phyloP scores from a whole-genome alignment of 164 flowering plant genomes.

The Dillenia turbinata region DNA sequence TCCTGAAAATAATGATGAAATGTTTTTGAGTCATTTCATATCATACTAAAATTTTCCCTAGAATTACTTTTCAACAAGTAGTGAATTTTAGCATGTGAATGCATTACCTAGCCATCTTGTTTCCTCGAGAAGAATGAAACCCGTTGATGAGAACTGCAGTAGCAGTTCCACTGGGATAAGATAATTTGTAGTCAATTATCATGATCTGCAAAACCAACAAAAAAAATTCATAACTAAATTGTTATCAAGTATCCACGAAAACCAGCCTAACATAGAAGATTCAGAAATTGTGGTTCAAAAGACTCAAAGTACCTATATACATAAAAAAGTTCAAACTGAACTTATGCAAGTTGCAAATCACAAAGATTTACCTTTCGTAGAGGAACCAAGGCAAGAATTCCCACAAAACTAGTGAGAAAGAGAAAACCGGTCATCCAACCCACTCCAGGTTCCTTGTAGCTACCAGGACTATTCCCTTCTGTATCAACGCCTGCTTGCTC shows the following conservation, averaged over 20 bases:
- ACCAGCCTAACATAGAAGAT: too few relatives aligned
- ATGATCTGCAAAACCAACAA: conserved; percentile 34
- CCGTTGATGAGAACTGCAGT: conserved; percentile 67
- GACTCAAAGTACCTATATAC: too few relatives aligned
- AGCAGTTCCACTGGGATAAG: conserved; percentile 71
- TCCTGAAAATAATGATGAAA: conserved; percentile 26
- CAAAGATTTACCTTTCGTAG: conserved; percentile 47
- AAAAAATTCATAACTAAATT: too few relatives aligned
- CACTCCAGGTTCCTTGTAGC: conserved; percentile 45
- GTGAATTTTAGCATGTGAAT: neutral
- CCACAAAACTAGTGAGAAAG: conserved; percentile 54
- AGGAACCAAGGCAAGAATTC: conserved; percentile 60
- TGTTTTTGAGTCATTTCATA: too few relatives aligned
- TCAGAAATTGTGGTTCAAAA: too few relatives aligned
- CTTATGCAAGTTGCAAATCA: too few relatives aligned
- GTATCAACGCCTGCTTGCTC: conserved; percentile 54
- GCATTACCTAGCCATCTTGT: conserved; percentile 43
- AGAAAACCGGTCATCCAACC: conserved; percentile 69
- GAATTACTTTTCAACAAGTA: too few relatives aligned
- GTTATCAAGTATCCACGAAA: too few relatives aligned
- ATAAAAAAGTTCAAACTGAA: too few relatives aligned
- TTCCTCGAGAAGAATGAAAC: conserved; percentile 58
- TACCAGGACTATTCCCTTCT: conserved; percentile 46
- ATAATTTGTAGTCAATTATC: conserved; percentile 56
- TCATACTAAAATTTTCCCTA: too few relatives aligned